A percentile compares a stretch with the other conserved stretches of the same genome.
These are phyloP conservation scores for Petrea volubilis DNA, from an alignment of 257 asterid species.

Conservation along the genomic window DNA sequence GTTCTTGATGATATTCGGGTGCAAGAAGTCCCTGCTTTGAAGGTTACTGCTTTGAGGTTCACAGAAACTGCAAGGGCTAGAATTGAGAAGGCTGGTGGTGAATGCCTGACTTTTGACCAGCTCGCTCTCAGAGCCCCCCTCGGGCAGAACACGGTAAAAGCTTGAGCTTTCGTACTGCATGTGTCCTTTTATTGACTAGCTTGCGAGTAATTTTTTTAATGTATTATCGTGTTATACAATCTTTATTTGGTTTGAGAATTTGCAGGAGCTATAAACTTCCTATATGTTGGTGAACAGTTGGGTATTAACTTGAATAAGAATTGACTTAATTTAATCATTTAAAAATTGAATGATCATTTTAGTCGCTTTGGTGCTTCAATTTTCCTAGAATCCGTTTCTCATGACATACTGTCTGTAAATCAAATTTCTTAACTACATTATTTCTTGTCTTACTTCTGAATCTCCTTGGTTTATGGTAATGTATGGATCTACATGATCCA, in stretches of 20 bases:
- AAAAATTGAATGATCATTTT: too few species aligned
- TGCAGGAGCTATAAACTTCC: neutral
- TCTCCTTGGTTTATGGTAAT: neutral
- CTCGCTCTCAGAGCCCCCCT: constrained; percentile 76
- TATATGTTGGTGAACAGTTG: neutral
- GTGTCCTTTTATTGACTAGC: neutral
- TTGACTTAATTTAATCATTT: neutral
- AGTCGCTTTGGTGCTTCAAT: neutral
- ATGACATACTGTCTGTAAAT: neutral
- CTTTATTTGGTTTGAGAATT: neutral
- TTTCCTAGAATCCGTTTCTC: neutral
- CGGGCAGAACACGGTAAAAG: constrained; percentile 67
- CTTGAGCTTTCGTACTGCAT: neutral
- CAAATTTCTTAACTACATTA: too few species aligned
- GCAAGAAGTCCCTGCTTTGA: constrained; percentile 38
- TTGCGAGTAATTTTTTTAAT: neutral
- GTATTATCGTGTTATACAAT: neutral
- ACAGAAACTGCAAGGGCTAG: constrained; percentile 73
- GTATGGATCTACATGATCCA: too few species aligned
- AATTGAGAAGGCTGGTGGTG: constrained; percentile 80
- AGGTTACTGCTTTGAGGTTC: constrained; percentile 52
- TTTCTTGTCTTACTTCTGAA: too few species aligned
- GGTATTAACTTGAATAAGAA: neutral
- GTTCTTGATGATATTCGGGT: constrained; percentile 47
- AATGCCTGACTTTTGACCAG: constrained; percentile 73